Conservation (phyloP, 768 basidiomycete species). For the Naematelia encephala region DNA sequence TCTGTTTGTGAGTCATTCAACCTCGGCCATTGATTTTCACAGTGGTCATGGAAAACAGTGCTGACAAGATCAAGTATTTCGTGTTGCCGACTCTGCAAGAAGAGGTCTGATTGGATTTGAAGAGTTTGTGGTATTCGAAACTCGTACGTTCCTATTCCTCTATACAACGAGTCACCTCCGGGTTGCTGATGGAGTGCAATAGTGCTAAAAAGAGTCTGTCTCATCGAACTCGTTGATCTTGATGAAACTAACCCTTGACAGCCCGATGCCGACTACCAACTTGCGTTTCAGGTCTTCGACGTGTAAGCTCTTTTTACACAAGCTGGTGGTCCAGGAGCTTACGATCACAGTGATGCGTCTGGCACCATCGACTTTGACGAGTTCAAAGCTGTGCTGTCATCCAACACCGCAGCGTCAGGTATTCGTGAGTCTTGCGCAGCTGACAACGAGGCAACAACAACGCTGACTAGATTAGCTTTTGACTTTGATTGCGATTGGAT, state of each 20-base stretch:
- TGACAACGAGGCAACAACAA: not conserved
- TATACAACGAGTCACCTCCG: not conserved
- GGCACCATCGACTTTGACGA: conserved; percentile 90
- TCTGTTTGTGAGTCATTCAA: conserved; percentile 73
- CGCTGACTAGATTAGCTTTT: conserved; percentile 57
- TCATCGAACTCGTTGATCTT: too few relatives aligned
- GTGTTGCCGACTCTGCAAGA: conserved; percentile 44
- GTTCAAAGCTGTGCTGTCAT: conserved; percentile 86
- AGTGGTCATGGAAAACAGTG: not conserved
- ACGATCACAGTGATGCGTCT: conserved; percentile 67
- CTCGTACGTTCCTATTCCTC: conserved; percentile 50
- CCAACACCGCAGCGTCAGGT: conserved; percentile 68
- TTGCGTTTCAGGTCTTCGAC: conserved; percentile 94
- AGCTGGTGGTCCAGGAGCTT: conserved; percentile 13
- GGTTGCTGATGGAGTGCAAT: conserved; percentile 3
- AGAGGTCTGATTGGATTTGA: conserved; percentile 63
- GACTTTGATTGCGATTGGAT: conserved; percentile 97
- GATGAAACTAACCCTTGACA: conserved; percentile 60
- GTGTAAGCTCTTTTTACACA: conserved; percentile 59
- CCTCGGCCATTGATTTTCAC: not conserved
- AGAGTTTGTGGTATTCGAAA: conserved; percentile 94
- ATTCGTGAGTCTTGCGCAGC: conserved; percentile 33
- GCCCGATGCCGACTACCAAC: conserved; percentile 96
- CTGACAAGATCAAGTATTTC: conserved; percentile 40
- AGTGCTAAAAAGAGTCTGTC: conserved; percentile 41